Evolutionary conservation across 495 filamentous ascomycete genomes (phyloP).

Genomic region (Rusavskia elegans): DNA sequence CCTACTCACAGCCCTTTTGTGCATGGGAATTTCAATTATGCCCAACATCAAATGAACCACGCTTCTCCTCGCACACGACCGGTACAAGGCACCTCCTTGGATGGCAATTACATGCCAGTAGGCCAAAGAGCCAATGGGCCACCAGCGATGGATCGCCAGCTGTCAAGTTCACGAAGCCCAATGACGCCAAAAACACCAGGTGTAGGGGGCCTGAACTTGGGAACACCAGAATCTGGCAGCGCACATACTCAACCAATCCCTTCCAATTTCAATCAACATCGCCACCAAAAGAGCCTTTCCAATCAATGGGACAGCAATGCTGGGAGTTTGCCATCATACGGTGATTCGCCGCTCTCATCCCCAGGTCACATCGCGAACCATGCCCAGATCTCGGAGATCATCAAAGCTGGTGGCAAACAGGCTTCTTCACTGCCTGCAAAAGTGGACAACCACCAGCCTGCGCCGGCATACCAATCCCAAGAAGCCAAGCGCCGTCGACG

Average conservation of each 20-base stretch:
- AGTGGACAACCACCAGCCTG: conserved; percentile 39
- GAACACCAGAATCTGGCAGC: conserved; percentile 48
- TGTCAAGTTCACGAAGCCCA: conserved; percentile 55
- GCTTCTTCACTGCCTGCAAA: conserved; percentile 50
- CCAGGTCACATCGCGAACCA: conserved; percentile 41
- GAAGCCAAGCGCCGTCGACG: conserved; percentile 84
- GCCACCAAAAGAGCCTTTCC: conserved; percentile 68
- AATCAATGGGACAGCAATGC: conserved; percentile 72
- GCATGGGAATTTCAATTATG: conserved; percentile 53
- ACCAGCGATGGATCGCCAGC: conserved; percentile 49
- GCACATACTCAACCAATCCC: conserved; percentile 46
- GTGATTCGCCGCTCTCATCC: conserved; percentile 67
- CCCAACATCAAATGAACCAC: conserved; percentile 51
- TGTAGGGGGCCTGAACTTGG: conserved; percentile 38
- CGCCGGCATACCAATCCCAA: conserved; percentile 35
- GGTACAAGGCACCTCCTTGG: conserved; percentile 34
- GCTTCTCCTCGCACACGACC: conserved; percentile 33
- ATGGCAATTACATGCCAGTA: conserved; percentile 30
- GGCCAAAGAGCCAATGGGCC: conserved; percentile 42
- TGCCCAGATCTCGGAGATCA: conserved; percentile 50
- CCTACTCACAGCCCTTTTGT: conserved; percentile 80
- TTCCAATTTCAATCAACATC: conserved; percentile 35
- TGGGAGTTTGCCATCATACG: conserved; percentile 60
- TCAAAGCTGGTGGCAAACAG: conserved; percentile 47
- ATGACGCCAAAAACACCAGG: conserved; percentile 65